Percentiles rank a stretch among this genome's conserved stretches.
Evolutionary conservation across 2,329 filamentous ascomycete genomes (phyloP).

Genomic region (Hypoxylon sp.): DNA sequence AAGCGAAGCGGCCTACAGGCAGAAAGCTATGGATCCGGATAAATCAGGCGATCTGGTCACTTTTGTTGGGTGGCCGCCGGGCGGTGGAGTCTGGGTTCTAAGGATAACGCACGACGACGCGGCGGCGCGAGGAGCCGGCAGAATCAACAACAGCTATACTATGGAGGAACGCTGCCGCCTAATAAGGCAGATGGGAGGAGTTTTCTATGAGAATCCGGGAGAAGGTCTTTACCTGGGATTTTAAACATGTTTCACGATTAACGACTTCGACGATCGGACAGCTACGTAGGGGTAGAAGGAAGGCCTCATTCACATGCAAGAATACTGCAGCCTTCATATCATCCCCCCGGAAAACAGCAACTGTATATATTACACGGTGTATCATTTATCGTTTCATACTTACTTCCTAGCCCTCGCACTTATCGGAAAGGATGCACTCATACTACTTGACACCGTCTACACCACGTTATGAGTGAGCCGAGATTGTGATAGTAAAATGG

Average conservation of each 20-base stretch:
- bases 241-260: not conserved
- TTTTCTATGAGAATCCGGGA: slow-evolving; percentile 33
- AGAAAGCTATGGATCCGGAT: slow-evolving; percentile 28
- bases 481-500: not conserved
- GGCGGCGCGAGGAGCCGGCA: slow-evolving; percentile 30
- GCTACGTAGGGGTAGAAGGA: not conserved
- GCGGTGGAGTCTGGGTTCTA: slow-evolving; percentile 37
- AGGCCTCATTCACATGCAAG: not conserved
- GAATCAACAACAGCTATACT: slow-evolving; percentile 37
- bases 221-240: slow-evolving; percentile 34
- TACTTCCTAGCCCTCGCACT: not conserved
- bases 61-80: slow-evolving; percentile 36
- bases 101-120: slow-evolving; percentile 35
- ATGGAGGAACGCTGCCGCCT: slow-evolving; percentile 39
- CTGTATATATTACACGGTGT: slow-evolving; percentile 9
- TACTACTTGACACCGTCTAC: not conserved
- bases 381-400: not conserved
- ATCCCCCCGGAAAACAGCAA: slow-evolving; percentile 9
- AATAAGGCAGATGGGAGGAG: slow-evolving; percentile 34
- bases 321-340: not conserved
- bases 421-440: not conserved
- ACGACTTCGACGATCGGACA: slow-evolving; percentile 4
- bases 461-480: not conserved
- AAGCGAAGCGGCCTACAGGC: slow-evolving; percentile 34
- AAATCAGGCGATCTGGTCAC: slow-evolving; percentile 26